phyloP scores from a whole-genome alignment of 257 asterid species.

The Solanum stenotomum region DNA sequence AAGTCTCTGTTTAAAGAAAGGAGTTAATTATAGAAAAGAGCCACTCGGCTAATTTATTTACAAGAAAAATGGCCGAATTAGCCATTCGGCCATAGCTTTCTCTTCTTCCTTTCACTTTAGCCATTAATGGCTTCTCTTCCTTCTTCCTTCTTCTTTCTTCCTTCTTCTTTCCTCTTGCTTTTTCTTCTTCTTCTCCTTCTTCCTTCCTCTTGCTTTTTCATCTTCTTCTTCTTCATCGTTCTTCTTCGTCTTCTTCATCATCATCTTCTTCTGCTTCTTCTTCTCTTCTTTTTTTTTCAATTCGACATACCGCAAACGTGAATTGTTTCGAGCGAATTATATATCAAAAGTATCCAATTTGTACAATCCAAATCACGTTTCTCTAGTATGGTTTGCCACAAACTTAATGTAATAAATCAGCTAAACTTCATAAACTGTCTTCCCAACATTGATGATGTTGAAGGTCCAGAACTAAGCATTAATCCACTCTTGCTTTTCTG shows the following conservation, averaged over 20 bases:
- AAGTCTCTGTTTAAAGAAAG: background rate
- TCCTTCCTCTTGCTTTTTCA: too few relatives aligned
- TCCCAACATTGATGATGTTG: background rate
- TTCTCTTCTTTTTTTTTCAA: background rate
- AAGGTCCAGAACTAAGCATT: background rate
- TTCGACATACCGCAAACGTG: background rate
- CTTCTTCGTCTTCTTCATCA: background rate
- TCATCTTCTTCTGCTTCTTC: background rate
- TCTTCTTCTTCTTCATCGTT: background rate
- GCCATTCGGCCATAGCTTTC: background rate
- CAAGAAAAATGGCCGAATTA: background rate
- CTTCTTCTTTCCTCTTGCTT: too few relatives aligned
- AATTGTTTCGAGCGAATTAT: background rate
- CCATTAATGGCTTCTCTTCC: background rate
- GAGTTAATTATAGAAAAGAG: background rate
- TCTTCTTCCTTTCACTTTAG: background rate
- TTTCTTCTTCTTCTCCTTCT: background rate
- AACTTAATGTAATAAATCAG: background rate
- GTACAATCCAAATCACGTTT: background rate
- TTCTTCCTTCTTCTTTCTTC: background rate
- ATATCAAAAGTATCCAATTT: background rate
- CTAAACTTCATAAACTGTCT: background rate
- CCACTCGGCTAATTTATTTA: background rate
- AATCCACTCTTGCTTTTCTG: background rate
- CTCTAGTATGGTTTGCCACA: background rate